phyloP scores from a whole-genome alignment of 164 flowering plant genomes.

The Litsea cubeba region DNA sequence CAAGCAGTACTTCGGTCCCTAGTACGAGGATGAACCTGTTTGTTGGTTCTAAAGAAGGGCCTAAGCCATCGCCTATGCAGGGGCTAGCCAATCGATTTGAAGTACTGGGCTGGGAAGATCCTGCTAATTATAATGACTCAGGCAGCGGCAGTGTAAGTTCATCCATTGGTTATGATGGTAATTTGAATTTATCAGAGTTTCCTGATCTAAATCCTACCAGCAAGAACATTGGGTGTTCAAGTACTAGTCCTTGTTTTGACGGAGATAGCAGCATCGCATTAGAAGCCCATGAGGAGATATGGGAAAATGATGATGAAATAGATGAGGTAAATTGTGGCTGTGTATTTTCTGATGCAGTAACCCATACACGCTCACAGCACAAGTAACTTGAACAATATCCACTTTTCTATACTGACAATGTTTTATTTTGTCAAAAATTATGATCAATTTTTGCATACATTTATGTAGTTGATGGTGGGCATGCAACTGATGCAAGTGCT shows the following conservation, averaged over 20 bases:
- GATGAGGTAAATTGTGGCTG: background rate
- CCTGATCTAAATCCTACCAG: slow-evolving; percentile 3
- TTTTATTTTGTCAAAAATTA: background rate
- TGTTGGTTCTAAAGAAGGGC: background rate
- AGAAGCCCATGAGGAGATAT: slow-evolving; percentile 2
- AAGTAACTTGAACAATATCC: too few species aligned
- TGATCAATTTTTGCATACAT: background rate
- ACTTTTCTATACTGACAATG: too few species aligned
- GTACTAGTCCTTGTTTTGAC: slow-evolving; percentile 17
- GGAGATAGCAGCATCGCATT: slow-evolving; percentile 12
- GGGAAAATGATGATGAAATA: background rate
- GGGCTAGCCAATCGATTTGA: slow-evolving; percentile 1
- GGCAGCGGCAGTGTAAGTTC: background rate
- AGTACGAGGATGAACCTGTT: background rate
- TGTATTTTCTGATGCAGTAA: too few species aligned
- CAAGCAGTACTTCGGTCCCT: background rate
- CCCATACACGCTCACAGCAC: background rate
- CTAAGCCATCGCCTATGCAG: background rate
- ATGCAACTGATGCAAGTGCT: slow-evolving; percentile 32
- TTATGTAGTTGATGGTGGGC: slow-evolving; percentile 45
- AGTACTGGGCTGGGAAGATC: background rate
- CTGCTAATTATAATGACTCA: slow-evolving; percentile 1
- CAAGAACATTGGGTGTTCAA: slow-evolving; percentile 17
- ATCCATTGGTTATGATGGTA: background rate
- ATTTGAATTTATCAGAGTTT: background rate